These are phyloP conservation scores for Xylariaceae sp. DNA, from an alignment of 2,329 filamentous ascomycete genomes.

Conservation along the genomic window DNA sequence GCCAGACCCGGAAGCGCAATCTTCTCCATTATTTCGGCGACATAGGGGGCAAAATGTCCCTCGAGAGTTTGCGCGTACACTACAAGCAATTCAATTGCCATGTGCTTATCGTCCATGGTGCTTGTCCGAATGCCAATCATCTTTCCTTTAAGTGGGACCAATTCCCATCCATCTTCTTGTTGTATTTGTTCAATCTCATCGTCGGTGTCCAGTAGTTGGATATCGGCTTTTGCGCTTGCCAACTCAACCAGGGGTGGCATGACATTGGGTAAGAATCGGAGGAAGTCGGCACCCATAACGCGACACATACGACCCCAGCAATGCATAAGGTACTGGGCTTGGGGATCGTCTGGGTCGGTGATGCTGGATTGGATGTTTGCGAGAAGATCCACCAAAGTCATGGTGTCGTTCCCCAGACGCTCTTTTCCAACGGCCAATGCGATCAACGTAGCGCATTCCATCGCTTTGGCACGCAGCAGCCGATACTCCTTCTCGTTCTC, in stretches of 20 bases:
- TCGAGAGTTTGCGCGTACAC: constrained; percentile 98
- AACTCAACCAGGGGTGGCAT: constrained; percentile 92
- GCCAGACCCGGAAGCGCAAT: constrained; percentile 89
- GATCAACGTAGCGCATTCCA: constrained; percentile 98
- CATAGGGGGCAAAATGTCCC: constrained; percentile 85
- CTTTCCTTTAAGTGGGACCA: constrained; percentile 95
- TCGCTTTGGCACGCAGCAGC: constrained; percentile 89
- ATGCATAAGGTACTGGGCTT: constrained; percentile 95
- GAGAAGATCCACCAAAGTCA: constrained; percentile 81
- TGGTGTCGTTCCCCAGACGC: constrained; percentile 81
- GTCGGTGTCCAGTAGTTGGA: constrained; percentile 91
- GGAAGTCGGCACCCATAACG: constrained; percentile 83
- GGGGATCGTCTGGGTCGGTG: constrained; percentile 87
- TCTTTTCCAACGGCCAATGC: constrained; percentile 92
- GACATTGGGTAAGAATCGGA: constrained; percentile 86
- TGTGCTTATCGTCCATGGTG: constrained; percentile 96
- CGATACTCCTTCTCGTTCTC: constrained; percentile 93
- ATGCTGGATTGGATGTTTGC: constrained; percentile 84
- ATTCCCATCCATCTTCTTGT: constrained; percentile 94
- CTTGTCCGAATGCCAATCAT: constrained; percentile 98
- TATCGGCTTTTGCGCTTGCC: constrained; percentile 92
- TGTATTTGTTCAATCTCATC: constrained; percentile 90
- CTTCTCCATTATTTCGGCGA: constrained; percentile 90
- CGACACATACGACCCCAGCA: constrained; percentile 99
- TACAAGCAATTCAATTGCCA: constrained; percentile 97